Base-by-base conservation (phyloP, 2,329 filamentous ascomycete species). In the Pseudogymnoascus sp. region DNA sequence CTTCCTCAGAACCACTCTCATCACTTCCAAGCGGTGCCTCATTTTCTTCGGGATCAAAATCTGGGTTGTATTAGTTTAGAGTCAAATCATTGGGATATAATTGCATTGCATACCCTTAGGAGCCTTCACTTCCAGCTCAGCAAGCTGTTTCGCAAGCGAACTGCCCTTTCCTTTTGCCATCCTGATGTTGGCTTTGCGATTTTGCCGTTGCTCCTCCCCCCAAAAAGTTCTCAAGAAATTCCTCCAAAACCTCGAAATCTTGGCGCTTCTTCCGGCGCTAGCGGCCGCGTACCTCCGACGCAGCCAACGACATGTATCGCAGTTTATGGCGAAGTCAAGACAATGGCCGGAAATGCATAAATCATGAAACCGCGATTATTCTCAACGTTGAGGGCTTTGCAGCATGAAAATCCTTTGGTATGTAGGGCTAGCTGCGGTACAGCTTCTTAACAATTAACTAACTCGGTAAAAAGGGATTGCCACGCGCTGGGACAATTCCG, bases 381-480 rank as follows among this genome's bases (percentile, higher is more conserved):
- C 68, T 88, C 87, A 9, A 83, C 79, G 3, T 69, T 80, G 31
- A 73, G 79, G 33, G 67, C 70, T 12, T 74, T 88, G 33, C 80
- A 79, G 62, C 93, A 97, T 87, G 93, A 96, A 68, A 97, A 96
- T 68, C 93, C 93, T 3, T 76, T 96, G 72, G 93, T 96, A 78
- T 70, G 79, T 69, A 65, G 38, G 67, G 43, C 8, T 23, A n/a
- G 21, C 21, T 25, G 14, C 3, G 18, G 28, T 18, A 41, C 33
- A 18, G 6, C 8, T 14, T 61, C 28, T 43, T 28, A 21, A 33
- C 25, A 38, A 31, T 16, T 8, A 43, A 62, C 18, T 33, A 16
- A 33, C 28, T 21, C 11, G 28, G 25, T 55, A 14, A 33, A 31
- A 62, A 97, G 93, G 93, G 93, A 25, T 84, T 97, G 14, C 93